Conservation (phyloP, 371 early-diverging fungal species). For the Mortierella sp. region DNA sequence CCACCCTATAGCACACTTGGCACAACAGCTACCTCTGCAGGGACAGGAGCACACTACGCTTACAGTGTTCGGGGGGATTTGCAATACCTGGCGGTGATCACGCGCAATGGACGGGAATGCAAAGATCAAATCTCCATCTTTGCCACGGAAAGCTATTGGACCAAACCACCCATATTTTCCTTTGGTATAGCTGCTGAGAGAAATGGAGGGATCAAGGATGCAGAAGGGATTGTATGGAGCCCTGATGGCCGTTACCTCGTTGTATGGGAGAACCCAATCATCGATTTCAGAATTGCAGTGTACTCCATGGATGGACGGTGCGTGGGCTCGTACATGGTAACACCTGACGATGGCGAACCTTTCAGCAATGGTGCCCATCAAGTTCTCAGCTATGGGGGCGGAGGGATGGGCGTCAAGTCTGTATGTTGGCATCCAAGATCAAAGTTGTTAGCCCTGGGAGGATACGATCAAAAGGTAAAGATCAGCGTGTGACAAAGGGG, state of each 20-base stretch:
- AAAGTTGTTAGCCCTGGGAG: slow-evolving; percentile 44
- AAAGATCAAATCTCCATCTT: slow-evolving; percentile 41
- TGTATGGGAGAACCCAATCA: slow-evolving; percentile 48
- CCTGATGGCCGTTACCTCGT: slow-evolving; percentile 47
- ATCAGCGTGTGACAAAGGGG: background rate
- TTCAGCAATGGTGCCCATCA: background rate
- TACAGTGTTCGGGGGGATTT: slow-evolving; percentile 37
- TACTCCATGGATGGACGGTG: slow-evolving; percentile 49
- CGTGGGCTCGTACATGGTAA: slow-evolving; percentile 19
- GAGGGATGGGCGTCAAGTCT: slow-evolving; percentile 50
- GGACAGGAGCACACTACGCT: slow-evolving; percentile 24
- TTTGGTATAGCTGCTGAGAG: slow-evolving; percentile 20
- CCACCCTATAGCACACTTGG: slow-evolving; percentile 47
- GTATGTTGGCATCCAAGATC: slow-evolving; percentile 51
- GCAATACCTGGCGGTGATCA: slow-evolving; percentile 41
- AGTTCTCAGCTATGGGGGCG: slow-evolving; percentile 21
- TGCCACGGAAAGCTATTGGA: slow-evolving; percentile 45
- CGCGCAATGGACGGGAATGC: slow-evolving; percentile 40
- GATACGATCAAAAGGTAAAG: slow-evolving; percentile 52
- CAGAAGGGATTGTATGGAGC: slow-evolving; percentile 47
- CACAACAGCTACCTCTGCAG: slow-evolving; percentile 42
- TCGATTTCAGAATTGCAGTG: slow-evolving; percentile 36
- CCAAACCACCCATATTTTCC: slow-evolving; percentile 25
- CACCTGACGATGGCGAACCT: slow-evolving; percentile 12
- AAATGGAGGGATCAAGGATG: slow-evolving; percentile 41